Conservation (phyloP, 352 stramenopile species). For the Phytophthora colocasiae region DNA sequence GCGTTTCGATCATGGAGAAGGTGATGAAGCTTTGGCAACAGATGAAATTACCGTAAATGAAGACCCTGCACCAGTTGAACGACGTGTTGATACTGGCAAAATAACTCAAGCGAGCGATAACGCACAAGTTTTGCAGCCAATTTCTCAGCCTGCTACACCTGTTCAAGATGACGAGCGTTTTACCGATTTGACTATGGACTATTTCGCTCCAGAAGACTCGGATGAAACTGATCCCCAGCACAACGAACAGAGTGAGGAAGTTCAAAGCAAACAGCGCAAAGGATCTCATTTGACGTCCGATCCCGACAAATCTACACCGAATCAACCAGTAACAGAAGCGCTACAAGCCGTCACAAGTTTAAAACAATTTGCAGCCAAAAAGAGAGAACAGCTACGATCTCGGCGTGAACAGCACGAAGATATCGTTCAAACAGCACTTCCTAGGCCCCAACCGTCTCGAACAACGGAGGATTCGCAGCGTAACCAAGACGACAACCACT, state of each 20-base stretch:
- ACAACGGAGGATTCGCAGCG: neutral
- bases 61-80: neutral
- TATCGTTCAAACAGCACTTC: slow-evolving; percentile 27
- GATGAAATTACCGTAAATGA: slow-evolving; percentile 3
- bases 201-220: slow-evolving; percentile 31
- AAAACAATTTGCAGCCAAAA: slow-evolving; percentile 41
- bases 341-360: slow-evolving; percentile 24
- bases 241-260: slow-evolving; percentile 5
- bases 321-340: slow-evolving; percentile 5
- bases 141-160: slow-evolving; percentile 1
- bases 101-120: neutral
- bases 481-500: slow-evolving; percentile 13
- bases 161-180: slow-evolving; percentile 38
- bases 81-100: neutral
- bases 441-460: slow-evolving; percentile 7
- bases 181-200: slow-evolving; percentile 38
- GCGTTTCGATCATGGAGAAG: slow-evolving; percentile 14
- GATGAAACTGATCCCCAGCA: slow-evolving; percentile 5
- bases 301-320: neutral
- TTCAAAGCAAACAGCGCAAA: slow-evolving; percentile 1
- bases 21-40: slow-evolving; percentile 25
- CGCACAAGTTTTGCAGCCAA: neutral
- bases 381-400: slow-evolving; percentile 19
- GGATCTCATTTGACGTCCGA: neutral
- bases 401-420: slow-evolving; percentile 12